A percentile compares a stretch with the other conserved stretches of the same genome.
Evolutionary conservation across 768 basidiomycete genomes (phyloP).

Genomic region (Lactifluus hygrophoroides): DNA sequence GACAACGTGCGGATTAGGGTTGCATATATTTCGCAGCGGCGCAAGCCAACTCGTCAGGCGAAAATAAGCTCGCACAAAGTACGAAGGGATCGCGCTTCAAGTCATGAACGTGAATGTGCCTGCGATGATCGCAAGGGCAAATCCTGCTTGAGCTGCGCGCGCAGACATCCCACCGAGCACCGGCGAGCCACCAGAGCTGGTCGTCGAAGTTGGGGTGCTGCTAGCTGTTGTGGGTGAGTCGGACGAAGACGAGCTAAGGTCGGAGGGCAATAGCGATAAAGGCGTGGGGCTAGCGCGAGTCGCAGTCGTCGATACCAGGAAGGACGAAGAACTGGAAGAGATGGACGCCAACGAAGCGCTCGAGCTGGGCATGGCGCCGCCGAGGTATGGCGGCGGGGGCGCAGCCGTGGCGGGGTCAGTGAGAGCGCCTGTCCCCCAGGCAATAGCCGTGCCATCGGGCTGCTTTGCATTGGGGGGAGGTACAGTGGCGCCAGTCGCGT

Average conservation of each 20-base stretch:
- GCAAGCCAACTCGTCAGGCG: neutral
- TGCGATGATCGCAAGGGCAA: slow-evolving; percentile 13
- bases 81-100: neutral
- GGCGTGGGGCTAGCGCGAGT: neutral
- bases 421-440: slow-evolving; percentile 62
- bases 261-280: neutral
- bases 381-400: slow-evolving; percentile 4
- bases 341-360: neutral
- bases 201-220: neutral
- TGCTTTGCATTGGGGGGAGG: slow-evolving; percentile 47
- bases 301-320: neutral
- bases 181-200: neutral
- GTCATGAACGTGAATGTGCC: slow-evolving; percentile 11
- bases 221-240: neutral
- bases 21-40: neutral
- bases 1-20: neutral
- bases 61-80: neutral
- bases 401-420: slow-evolving; percentile 32
- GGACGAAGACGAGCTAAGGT: neutral
- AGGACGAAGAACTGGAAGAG: neutral
- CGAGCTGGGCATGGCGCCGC: neutral
- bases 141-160: neutral
- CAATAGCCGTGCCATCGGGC: slow-evolving; percentile 37
- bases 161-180: slow-evolving; percentile 2
- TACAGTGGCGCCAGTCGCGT: slow-evolving; percentile 35